Conservation (phyloP, 768 basidiomycete genomes). For the Porpolomopsis calyptriformis region DNA sequence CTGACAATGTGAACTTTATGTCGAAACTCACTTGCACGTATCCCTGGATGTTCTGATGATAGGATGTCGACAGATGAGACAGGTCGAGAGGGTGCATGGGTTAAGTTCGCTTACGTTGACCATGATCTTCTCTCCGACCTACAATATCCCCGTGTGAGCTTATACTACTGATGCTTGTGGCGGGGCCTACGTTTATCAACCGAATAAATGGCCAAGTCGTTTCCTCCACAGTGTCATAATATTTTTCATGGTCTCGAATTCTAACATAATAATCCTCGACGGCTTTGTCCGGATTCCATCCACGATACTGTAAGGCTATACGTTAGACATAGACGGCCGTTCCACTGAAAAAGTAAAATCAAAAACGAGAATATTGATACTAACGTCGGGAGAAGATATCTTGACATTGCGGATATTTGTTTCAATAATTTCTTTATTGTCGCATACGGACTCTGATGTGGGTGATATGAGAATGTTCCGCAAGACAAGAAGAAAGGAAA, state of each 20-base stretch:
- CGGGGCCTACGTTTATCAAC: slow-evolving; percentile 79
- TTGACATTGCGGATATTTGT: slow-evolving; percentile 94
- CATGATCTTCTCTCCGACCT: slow-evolving; percentile 95
- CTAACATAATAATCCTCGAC: slow-evolving; percentile 87
- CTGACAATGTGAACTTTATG: background rate
- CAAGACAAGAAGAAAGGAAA: background rate
- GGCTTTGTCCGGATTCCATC: slow-evolving; percentile 88
- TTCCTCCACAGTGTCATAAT: slow-evolving; percentile 89
- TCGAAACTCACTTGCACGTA: slow-evolving; percentile 59
- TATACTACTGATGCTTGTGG: too few species aligned
- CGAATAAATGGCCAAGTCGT: slow-evolving; percentile 89
- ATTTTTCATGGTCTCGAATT: slow-evolving; percentile 74
- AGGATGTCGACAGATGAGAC: background rate
- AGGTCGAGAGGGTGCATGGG: background rate
- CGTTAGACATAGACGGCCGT: too few species aligned
- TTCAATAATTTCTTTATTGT: slow-evolving; percentile 86
- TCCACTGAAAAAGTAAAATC: too few species aligned
- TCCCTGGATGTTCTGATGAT: slow-evolving; percentile 63
- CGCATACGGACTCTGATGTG: slow-evolving; percentile 73
- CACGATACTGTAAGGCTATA: slow-evolving; percentile 86
- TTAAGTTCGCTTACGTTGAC: slow-evolving; percentile 86
- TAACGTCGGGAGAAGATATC: slow-evolving; percentile 93
- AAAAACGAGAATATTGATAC: slow-evolving; percentile 19
- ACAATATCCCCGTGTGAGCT: too few species aligned
- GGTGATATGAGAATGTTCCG: background rate